A percentile compares a stretch with the other conserved stretches of the same genome.
phyloP scores from a whole-genome alignment of 805 yeast species.

The Candida fluviatilis region DNA sequence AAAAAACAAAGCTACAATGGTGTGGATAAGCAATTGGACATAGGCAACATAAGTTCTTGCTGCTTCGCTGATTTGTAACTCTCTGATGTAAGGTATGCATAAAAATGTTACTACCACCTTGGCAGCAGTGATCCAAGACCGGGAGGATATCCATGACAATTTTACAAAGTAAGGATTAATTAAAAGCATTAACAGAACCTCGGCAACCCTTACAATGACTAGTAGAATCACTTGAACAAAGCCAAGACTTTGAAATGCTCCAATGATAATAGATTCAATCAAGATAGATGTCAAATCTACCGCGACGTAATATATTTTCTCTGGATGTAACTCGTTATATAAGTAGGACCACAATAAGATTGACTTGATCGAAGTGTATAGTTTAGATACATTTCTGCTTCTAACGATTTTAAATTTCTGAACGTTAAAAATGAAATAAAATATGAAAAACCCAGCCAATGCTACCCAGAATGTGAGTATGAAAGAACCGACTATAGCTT shows the following conservation, averaged over 20 bases:
- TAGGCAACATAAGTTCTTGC: constrained; percentile 40
- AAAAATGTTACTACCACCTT: constrained; percentile 37
- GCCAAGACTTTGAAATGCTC: constrained; percentile 42
- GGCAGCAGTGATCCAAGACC: constrained; percentile 34
- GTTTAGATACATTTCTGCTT: constrained; percentile 20
- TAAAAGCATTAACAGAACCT: constrained; percentile 16
- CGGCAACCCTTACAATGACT: constrained; percentile 30
- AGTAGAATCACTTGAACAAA: constrained; percentile 40
- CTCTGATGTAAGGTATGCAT: constrained; percentile 40
- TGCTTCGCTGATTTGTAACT: constrained; percentile 32
- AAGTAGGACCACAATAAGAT: constrained; percentile 45
- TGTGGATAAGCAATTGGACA: constrained; percentile 40
- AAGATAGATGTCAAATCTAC: constrained; percentile 31
- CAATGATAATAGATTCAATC: constrained; percentile 38
- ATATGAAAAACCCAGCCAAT: constrained; percentile 17
- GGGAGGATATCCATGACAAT: constrained; percentile 23
- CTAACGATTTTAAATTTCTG: constrained; percentile 12
- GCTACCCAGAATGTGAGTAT: constrained; percentile 21
- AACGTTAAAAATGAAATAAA: constrained; percentile 23
- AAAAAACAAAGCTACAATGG: constrained; percentile 26
- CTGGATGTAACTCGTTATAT: constrained; percentile 43
- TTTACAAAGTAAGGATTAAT: constrained; percentile 26
- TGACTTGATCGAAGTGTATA: constrained; percentile 46
- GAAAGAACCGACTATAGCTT: constrained; percentile 23
- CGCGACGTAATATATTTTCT: constrained; percentile 32